Evolutionary conservation across 2,329 filamentous ascomycete genomes (phyloP), one percentile per base, ranked within the genome.

Genomic region (Botrytis tulipae): DNA sequence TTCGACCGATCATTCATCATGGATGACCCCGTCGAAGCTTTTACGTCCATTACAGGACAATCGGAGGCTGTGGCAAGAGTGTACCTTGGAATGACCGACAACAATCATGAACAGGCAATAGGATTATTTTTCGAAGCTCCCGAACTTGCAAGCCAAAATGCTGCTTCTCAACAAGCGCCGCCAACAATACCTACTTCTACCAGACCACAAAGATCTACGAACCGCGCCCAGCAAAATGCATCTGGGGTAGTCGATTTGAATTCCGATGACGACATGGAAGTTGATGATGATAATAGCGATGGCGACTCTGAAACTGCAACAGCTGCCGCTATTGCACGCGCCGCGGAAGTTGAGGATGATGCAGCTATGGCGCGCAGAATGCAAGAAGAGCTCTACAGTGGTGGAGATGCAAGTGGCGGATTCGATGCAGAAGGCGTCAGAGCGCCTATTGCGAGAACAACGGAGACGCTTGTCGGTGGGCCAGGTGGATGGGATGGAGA

Each of bases 101-200:
- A 91, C 79, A 92, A 97, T 81, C 85, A 95, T 70, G 90, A 94
- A 82, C 92, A 95, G 80, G 96, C 96, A 40, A 91, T 98, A 78
- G 90, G 93, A 80, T 90, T 98, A 20, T 99, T 91, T 84, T 98
- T 94, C 82, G 94, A 97, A 80, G 96, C 92, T 81, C 93, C 92
- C 61, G 94, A 95, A 66, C 88, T 91, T 75, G 89, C 77, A 78
- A 73, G 77, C 40, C 63, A 78, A 35, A 70, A 76, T 60, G 73
- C 77, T 32, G 72, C 66, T 44, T 66, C 76, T 35, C 71, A 78
- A 51, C 68, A 75, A n/a, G 69, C 73, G 68, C 66, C 79, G 16
- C 81, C 79, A 57, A 76, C 77, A 68, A 75, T 80, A 73, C 81
- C 79, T 46, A 71, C 76, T 22, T 76, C 77, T 70, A 77, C 80